Conservation (phyloP, 257 asterid genomes). For the Penstemon newberryi region DNA sequence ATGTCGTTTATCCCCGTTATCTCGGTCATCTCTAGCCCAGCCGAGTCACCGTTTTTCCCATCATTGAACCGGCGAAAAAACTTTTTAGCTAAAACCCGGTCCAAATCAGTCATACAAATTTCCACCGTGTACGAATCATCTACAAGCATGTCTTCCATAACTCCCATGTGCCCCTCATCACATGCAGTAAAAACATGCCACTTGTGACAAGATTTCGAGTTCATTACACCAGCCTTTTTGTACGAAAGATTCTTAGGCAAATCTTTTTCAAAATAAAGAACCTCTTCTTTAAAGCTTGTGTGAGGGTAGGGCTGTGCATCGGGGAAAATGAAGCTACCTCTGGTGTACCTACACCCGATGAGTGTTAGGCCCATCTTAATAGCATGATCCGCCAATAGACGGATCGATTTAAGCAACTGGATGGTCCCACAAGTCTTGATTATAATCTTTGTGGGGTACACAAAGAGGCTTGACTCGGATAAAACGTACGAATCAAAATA, state of each 20-base stretch:
- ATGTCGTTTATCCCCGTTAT: conserved; percentile 56
- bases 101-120: conserved; percentile 90
- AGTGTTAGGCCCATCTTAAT: conserved; percentile 54
- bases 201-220: conserved; percentile 59
- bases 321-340: conserved; percentile 95
- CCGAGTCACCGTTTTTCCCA: conserved; percentile 58
- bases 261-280: conserved; percentile 49
- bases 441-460: conserved; percentile 79
- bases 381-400: conserved; percentile 55
- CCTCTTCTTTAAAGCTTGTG: conserved; percentile 71
- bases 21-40: conserved; percentile 83
- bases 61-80: conserved; percentile 63
- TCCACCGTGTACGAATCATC: conserved; percentile 59
- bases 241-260: conserved; percentile 54
- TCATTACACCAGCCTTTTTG: conserved; percentile 62
- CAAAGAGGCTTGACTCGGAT: conserved; percentile 83
- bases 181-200: conserved; percentile 89
- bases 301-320: conserved; percentile 81
- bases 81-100: conserved; percentile 59
- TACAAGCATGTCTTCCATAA: conserved; percentile 21
- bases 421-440: conserved; percentile 98
- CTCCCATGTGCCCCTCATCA: conserved; percentile 32
- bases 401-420: conserved; percentile 73
- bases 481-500: conserved; percentile 79
- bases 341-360: conserved; percentile 79